Evolutionary conservation across 352 stramenopile species (phyloP).

Genomic region (Globisporangium orthogonon): DNA sequence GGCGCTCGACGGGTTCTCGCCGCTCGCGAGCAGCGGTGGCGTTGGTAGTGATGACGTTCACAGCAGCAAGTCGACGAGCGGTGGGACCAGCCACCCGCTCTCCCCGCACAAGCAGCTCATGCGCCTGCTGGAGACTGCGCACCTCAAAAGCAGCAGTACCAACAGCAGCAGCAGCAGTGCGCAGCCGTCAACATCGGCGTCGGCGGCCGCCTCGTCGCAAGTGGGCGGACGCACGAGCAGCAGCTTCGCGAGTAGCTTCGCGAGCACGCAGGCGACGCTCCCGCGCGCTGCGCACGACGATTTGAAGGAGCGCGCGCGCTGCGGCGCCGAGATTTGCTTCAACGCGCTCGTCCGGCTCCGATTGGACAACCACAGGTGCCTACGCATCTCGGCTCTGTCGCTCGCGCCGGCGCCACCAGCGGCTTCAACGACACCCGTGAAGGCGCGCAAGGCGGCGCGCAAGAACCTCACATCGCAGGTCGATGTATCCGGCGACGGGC

Average conservation of each 20-base stretch:
- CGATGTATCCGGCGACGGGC: slow-evolving; percentile 50
- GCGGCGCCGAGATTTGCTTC: slow-evolving; percentile 67
- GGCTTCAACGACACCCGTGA: slow-evolving; percentile 23
- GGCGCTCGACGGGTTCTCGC: slow-evolving; percentile 21
- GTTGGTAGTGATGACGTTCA: slow-evolving; percentile 20
- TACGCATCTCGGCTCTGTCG: slow-evolving; percentile 38
- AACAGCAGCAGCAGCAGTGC: slow-evolving; percentile 7
- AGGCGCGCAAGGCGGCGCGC: slow-evolving; percentile 7
- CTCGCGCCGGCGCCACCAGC: slow-evolving; percentile 1
- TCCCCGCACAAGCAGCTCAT: slow-evolving; percentile 61
- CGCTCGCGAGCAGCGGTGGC: slow-evolving; percentile 19
- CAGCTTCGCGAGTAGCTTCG: slow-evolving; percentile 15
- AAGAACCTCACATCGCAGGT: slow-evolving; percentile 29
- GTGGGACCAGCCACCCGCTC: slow-evolving; percentile 17
- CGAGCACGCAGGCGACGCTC: slow-evolving; percentile 6
- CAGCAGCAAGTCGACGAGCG: slow-evolving; percentile 1
- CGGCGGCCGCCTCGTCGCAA: slow-evolving; percentile 3
- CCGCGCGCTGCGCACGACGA: slow-evolving; percentile 19
- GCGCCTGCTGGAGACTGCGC: slow-evolving; percentile 45
- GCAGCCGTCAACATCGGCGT: not conserved
- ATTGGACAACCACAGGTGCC: slow-evolving; percentile 62
- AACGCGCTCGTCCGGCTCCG: slow-evolving; percentile 60
- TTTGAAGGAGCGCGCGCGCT: slow-evolving; percentile 45
- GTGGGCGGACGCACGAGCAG: slow-evolving; percentile 6
- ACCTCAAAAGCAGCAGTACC: slow-evolving; percentile 1